Evolutionary conservation across 352 stramenopile genomes (phyloP).

Genomic region (Peronospora destructor): DNA sequence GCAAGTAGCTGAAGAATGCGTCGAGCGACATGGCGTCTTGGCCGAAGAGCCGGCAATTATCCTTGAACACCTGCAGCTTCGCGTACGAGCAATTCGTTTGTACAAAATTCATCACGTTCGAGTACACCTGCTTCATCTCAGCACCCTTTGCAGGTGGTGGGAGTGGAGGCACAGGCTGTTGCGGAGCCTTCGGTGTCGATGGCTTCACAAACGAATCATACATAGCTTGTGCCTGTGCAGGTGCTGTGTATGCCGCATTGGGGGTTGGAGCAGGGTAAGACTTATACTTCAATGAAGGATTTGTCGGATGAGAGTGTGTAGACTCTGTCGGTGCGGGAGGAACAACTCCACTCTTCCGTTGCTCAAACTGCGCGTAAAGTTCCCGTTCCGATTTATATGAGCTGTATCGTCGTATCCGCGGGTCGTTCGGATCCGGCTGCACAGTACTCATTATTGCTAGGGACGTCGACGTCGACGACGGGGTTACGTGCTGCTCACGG

Average conservation of each 20-base stretch:
- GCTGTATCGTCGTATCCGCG: slow-evolving; percentile 57
- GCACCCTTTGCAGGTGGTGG: slow-evolving; percentile 44
- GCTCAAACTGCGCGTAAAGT: slow-evolving; percentile 72
- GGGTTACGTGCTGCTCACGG: slow-evolving; percentile 7
- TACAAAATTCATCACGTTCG: slow-evolving; percentile 73
- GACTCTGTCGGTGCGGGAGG: slow-evolving; percentile 28
- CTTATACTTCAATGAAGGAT: slow-evolving; percentile 50
- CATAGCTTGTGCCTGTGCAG: slow-evolving; percentile 31
- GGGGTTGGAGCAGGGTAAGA: slow-evolving; percentile 47
- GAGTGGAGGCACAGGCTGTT: slow-evolving; percentile 45
- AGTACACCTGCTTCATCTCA: slow-evolving; percentile 82
- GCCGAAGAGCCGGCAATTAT: slow-evolving; percentile 84
- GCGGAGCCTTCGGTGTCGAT: slow-evolving; percentile 24
- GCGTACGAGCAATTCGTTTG: slow-evolving; percentile 71
- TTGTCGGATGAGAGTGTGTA: slow-evolving; percentile 42
- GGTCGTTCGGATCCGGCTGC: slow-evolving; percentile 46
- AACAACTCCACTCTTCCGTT: slow-evolving; percentile 38
- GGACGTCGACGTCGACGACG: slow-evolving; percentile 20
- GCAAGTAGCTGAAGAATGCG: slow-evolving; percentile 74
- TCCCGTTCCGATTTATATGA: slow-evolving; percentile 78
- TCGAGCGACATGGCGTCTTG: slow-evolving; percentile 83
- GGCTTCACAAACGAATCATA: slow-evolving; percentile 41
- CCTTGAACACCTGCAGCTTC: slow-evolving; percentile 80
- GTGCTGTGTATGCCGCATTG: slow-evolving; percentile 30
- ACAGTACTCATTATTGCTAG: slow-evolving; percentile 25